Evolutionary conservation across 2,329 filamentous ascomycete genomes (phyloP).

Genomic region (Rutstroemia sp.): DNA sequence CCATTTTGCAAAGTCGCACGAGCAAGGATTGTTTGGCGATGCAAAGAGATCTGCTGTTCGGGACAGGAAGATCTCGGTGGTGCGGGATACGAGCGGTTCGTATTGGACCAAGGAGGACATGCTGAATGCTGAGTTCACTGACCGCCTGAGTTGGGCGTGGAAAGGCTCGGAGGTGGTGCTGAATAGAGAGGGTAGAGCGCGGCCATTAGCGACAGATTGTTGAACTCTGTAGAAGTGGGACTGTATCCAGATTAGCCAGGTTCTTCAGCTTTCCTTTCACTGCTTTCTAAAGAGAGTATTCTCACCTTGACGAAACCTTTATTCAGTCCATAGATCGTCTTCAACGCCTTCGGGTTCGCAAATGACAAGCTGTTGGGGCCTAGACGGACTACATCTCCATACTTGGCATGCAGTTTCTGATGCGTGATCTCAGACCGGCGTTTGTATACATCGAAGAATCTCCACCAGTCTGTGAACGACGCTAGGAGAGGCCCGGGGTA

Average conservation of each 20-base stretch:
- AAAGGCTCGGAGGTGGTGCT: slow-evolving; percentile 68
- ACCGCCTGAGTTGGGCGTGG: slow-evolving; percentile 67
- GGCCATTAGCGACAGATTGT: slow-evolving; percentile 62
- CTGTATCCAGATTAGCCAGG: slow-evolving; percentile 32
- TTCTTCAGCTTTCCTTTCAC: not conserved
- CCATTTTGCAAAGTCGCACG: slow-evolving; percentile 63
- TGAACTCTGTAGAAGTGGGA: slow-evolving; percentile 78
- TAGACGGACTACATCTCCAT: slow-evolving; percentile 67
- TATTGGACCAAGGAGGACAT: slow-evolving; percentile 73
- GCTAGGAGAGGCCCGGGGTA: slow-evolving; percentile 69
- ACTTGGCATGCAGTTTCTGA: slow-evolving; percentile 57
- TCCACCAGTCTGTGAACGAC: slow-evolving; percentile 65
- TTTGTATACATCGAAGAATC: slow-evolving; percentile 60
- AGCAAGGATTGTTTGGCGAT: slow-evolving; percentile 1
- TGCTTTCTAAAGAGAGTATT: not conserved
- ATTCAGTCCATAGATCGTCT: slow-evolving; percentile 73
- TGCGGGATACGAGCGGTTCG: slow-evolving; percentile 73
- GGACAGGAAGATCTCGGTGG: slow-evolving; percentile 61
- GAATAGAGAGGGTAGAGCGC: slow-evolving; percentile 64
- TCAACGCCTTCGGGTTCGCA: slow-evolving; percentile 63
- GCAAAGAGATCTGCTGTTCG: slow-evolving; percentile 51
- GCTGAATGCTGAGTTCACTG: slow-evolving; percentile 68
- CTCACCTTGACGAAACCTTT: slow-evolving; percentile 71
- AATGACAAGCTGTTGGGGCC: slow-evolving; percentile 71
- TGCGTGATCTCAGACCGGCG: slow-evolving; percentile 61